Evolutionary conservation across 768 basidiomycete genomes (phyloP).

Genomic region (Panaeolus cyanescens): DNA sequence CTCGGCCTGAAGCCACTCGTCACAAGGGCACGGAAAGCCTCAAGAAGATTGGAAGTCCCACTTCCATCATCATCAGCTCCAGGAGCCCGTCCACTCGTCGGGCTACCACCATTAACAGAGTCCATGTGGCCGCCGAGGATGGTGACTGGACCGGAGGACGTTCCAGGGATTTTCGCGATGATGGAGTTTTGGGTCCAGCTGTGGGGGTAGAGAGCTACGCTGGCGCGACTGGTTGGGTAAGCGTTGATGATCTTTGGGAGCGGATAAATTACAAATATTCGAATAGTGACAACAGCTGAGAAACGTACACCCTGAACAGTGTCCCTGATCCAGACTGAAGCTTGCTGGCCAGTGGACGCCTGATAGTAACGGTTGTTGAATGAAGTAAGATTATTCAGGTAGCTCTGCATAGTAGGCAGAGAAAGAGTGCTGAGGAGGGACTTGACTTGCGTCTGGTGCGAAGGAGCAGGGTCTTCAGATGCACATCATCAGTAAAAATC

Average conservation of each 20-base stretch:
- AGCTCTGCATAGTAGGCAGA: constrained; percentile 25
- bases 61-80: constrained; percentile 53
- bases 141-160: constrained; percentile 25
- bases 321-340: constrained; percentile 32
- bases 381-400: constrained; percentile 29
- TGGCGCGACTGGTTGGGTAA: constrained; percentile 24
- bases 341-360: constrained; percentile 29
- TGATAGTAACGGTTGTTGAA: constrained; percentile 39
- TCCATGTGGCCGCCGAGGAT: constrained; percentile 44
- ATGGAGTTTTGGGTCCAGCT: constrained; percentile 34
- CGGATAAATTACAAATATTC: neutral
- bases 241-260: constrained; percentile 18
- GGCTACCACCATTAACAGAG: constrained; percentile 33
- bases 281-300: neutral
- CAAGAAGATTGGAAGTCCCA: constrained; percentile 41
- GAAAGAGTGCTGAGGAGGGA: constrained; percentile 23
- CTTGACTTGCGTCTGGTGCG: constrained; percentile 22
- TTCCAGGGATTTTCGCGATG: constrained; percentile 35
- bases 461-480: constrained; percentile 24
- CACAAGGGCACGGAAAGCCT: constrained; percentile 39
- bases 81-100: constrained; percentile 40
- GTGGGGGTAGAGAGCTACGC: constrained; percentile 27
- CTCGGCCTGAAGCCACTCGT: constrained; percentile 35
- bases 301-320: constrained; percentile 23
- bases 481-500: neutral